Evolutionary conservation across 2,329 filamentous ascomycete genomes (phyloP), one percentile per base, ranked within the genome.

Genomic region (Botrytis hyacinthi): DNA sequence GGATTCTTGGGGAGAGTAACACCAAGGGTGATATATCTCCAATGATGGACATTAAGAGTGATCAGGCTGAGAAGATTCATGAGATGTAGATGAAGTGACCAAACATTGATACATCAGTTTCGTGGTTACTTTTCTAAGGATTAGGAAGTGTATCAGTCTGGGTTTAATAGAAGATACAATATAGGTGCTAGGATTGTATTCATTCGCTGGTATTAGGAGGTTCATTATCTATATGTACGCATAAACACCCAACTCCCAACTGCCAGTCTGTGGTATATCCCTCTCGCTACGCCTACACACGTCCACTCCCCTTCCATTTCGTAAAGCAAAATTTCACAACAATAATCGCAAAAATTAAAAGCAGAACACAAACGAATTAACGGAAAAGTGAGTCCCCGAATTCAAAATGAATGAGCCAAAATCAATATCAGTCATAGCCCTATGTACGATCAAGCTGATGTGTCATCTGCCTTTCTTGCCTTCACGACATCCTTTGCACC

Each of bases 401-500:
- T 6, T 69, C 48, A 26, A 29, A 40, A 5, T 26, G 10, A n/a
- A 42, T 7, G 20, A 69, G 37, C 48, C 48, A 32, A 32, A 69
- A 29, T n/a, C 26, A 26, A 42, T 57, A 42, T 42, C n/a, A 57
- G 29, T 16, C n/a, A 57, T 42, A 20, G 2, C 18, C 48, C 18
- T 42, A 26, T 42, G n/a, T 35, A 63, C 29, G 20, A 71, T 78
- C 71, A 80, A n/a, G 77, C 73, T 22, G 78, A 79, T 18, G 78
- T 73, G 12, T 80, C 81, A 22, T 78, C 80, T 40, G 79, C 72
- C 77, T 83, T 88, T 74, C 88, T 84, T 78, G 87, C 86, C 48
- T 85, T 83, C 4, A 85, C 82, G 9, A 84, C 81, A 75, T 86
- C 84, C 74, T 82, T 85, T n/a, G 83, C 83, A 1, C 83, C 81